Percentiles rank a stretch among this genome's conserved stretches.
phyloP scores from a whole-genome alignment of 2,329 filamentous ascomycete species.

The Rachicladosporium sp. region DNA sequence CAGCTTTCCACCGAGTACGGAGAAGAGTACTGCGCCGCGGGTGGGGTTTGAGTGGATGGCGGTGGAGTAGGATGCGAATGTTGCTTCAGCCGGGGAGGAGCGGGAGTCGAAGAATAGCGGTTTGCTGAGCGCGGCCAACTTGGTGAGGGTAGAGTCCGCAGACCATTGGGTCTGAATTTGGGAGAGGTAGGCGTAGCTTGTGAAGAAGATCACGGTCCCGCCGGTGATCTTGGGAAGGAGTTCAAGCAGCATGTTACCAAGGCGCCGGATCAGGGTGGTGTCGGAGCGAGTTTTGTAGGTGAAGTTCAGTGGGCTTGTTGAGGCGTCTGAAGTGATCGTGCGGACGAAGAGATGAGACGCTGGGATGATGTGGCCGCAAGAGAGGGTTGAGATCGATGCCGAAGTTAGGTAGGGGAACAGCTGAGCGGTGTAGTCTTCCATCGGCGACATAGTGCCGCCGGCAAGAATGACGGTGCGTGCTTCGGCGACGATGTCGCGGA shows the following conservation, averaged over 20 bases:
- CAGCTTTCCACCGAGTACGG: constrained; percentile 86
- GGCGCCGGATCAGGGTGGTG: constrained; percentile 51
- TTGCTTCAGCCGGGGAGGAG: constrained; percentile 48
- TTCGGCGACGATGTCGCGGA: constrained; percentile 72
- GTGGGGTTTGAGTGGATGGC: constrained; percentile 40
- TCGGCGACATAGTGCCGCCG: constrained; percentile 95
- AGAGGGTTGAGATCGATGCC: constrained; percentile 60
- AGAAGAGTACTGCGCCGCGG: constrained; percentile 68
- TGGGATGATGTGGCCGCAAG: constrained; percentile 91
- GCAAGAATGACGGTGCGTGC: constrained; percentile 81
- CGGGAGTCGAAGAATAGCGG: constrained; percentile 46
- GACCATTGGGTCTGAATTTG: constrained; percentile 44
- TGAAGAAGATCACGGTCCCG: constrained; percentile 88
- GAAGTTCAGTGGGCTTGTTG: constrained; percentile 60
- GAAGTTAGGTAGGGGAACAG: constrained; percentile 60
- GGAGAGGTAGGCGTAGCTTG: constrained; percentile 83
- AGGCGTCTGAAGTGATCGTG: constrained; percentile 45
- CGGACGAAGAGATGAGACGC: constrained; percentile 66
- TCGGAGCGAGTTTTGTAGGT: constrained; percentile 67
- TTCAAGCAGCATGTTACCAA: constrained; percentile 61
- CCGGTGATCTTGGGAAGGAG: constrained; percentile 67
- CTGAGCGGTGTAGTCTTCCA: constrained; percentile 77
- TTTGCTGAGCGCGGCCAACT: constrained; percentile 10
- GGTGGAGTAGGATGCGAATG: constrained; percentile 60
- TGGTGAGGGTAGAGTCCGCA: constrained; percentile 16